Evolutionary conservation across 768 basidiomycete genomes (phyloP).

Genomic region (Paxillus involutus): DNA sequence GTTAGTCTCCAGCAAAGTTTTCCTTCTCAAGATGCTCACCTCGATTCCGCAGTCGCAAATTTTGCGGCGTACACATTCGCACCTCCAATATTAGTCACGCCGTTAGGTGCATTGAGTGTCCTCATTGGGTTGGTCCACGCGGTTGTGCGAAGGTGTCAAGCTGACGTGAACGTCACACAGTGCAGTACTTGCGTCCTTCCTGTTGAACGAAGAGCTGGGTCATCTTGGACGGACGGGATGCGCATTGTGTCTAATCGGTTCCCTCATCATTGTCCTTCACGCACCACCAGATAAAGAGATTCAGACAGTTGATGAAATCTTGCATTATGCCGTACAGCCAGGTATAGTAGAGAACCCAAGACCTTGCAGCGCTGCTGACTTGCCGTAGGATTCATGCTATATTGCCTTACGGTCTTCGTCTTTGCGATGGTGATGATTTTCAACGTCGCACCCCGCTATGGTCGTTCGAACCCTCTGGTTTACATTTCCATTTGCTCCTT

Average conservation of each 20-base stretch:
- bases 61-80: conserved; percentile 98
- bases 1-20: conserved; percentile 41
- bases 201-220: conserved; percentile 91
- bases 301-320: conserved; percentile 89
- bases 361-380: conserved; percentile 8
- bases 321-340: conserved; percentile 90
- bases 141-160: neutral
- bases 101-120: conserved; percentile 94
- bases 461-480: conserved; percentile 83
- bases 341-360: conserved; percentile 46
- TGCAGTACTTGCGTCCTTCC: conserved; percentile 89
- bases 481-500: conserved; percentile 97
- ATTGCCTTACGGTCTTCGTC: conserved; percentile 82
- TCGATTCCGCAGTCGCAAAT: conserved; percentile 58
- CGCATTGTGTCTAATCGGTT: conserved; percentile 80
- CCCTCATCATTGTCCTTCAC: conserved; percentile 92
- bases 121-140: conserved; percentile 77
- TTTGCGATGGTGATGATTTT: conserved; percentile 88
- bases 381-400: conserved; percentile 81
- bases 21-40: conserved; percentile 2
- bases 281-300: conserved; percentile 96
- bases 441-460: conserved; percentile 78
- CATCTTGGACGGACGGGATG: conserved; percentile 90
- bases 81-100: conserved; percentile 97
- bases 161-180: conserved; percentile 39